Base-by-base conservation (phyloP, 352 stramenopile species). In the Phytopythium kandeliae region DNA sequence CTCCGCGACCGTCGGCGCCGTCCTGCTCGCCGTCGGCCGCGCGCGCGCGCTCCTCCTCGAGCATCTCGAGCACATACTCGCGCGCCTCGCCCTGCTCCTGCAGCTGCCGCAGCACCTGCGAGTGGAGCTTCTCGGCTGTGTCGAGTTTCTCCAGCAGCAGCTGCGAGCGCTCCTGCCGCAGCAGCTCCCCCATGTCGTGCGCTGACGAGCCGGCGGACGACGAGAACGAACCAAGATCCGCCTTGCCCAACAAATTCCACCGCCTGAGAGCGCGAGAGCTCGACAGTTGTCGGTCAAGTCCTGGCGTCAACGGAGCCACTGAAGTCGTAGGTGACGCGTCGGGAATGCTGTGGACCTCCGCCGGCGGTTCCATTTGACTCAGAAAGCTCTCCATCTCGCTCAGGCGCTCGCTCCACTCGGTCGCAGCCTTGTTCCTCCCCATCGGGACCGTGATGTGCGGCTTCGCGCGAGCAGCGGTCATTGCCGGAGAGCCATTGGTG, bases 81-180 rank as follows among this genome's bases (percentile, higher is more conserved):
- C 78, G 73, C 16, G 67, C 76, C 44, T 86, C 70, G 15, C 69
- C 71, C 46, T 86, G 75, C 51, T 85, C 71, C 51, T 86, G 63
- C 51, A 82, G 63, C 51, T 87, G 74, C n/a, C 72, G 67, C 42
- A 91, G 48, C 43, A 85, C 78, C 45, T 88, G 71, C 40, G 79
- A 54, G 58, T 91, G 86, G 21, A 85, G 52, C 54, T 89, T 87
- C 60, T 91, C 79, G 15, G 77, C 63, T 1, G 72, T 70, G 58
- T 90, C 74, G 22, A 88, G 69, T 35, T 85, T 81, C 31, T 89
- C 77, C 28, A 76, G 62, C 28, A 86, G 19, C 11, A 72, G 54
- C 55, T 81, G 70, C 16, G 22, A 11, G 10, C 40, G 22, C 15
- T 46, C 40, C 24, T 46, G 40, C 5, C 40, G 40, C 40, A 46